Conservation (phyloP, 139 green algal species). For the Ettlia oleoabundans region DNA sequence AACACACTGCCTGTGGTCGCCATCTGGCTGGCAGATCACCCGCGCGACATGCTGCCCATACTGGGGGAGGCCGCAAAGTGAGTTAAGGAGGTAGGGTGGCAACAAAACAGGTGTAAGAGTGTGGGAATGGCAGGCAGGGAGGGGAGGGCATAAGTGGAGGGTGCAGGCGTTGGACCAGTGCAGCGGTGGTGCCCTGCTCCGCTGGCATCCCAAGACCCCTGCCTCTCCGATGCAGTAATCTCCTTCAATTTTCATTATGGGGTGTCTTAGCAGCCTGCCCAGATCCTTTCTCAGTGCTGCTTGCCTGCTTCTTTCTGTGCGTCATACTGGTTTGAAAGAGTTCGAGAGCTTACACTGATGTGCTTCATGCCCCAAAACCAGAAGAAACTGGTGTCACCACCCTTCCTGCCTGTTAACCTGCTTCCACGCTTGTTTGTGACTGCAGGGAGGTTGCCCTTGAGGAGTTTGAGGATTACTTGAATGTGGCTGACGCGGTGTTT, state of each 20-base stretch:
- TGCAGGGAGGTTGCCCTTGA: slow-evolving; percentile 58
- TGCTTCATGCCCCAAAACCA: not conserved
- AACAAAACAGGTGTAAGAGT: too few relatives aligned
- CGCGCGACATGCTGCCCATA: slow-evolving; percentile 81
- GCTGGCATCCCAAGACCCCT: too few relatives aligned
- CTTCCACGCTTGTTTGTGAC: not conserved
- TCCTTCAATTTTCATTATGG: too few relatives aligned
- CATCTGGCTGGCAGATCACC: slow-evolving; percentile 86
- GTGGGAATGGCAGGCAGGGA: not conserved
- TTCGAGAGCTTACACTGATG: too few relatives aligned
- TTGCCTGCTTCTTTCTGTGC: too few relatives aligned
- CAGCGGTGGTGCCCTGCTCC: too few relatives aligned
- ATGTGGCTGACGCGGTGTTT: slow-evolving; percentile 70
- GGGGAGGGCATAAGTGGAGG: slow-evolving; percentile 7
- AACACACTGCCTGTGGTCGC: slow-evolving; percentile 65
- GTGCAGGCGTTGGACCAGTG: too few relatives aligned
- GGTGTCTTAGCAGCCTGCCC: too few relatives aligned
- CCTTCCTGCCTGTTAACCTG: not conserved
- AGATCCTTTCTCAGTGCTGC: too few relatives aligned
- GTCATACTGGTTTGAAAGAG: too few relatives aligned
- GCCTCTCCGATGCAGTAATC: too few relatives aligned
- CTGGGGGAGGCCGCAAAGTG: slow-evolving; percentile 66
- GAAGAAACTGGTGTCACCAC: too few relatives aligned
- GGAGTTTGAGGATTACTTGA: slow-evolving; percentile 54
- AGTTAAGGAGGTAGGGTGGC: not conserved